Conservation (phyloP, 768 basidiomycete species). For the Serendipita sp. region DNA sequence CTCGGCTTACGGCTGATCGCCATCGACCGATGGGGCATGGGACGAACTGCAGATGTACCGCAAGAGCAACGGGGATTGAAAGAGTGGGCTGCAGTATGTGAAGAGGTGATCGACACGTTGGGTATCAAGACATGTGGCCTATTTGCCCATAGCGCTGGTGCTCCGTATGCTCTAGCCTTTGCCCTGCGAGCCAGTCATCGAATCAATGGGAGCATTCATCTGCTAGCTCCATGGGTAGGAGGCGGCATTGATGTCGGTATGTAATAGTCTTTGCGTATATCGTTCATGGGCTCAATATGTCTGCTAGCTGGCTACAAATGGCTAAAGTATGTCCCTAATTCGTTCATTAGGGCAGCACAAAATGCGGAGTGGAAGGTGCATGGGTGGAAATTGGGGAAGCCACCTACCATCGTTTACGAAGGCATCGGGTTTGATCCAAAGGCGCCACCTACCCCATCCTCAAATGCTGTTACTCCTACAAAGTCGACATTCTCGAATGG, state of each 20-base stretch:
- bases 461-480: neutral
- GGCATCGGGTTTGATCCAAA: constrained; percentile 69
- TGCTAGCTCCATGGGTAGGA: constrained; percentile 96
- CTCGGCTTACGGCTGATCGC: constrained; percentile 80
- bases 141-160: constrained; percentile 91
- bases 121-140: constrained; percentile 68
- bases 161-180: constrained; percentile 84
- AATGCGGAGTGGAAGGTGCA: constrained; percentile 96
- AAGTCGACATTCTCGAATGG: neutral
- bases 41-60: constrained; percentile 52
- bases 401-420: constrained; percentile 67
- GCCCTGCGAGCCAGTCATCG: constrained; percentile 60
- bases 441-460: constrained; percentile 11
- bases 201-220: constrained; percentile 67
- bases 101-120: constrained; percentile 74
- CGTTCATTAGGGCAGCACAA: constrained; percentile 85
- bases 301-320: constrained; percentile 71
- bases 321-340: constrained; percentile 91
- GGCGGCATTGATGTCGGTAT: constrained; percentile 64
- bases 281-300: neutral
- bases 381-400: constrained; percentile 95
- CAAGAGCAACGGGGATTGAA: constrained; percentile 59
- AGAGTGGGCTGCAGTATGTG: constrained; percentile 83
- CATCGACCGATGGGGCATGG: constrained; percentile 92
- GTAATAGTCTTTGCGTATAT: constrained; percentile 19